Conservation (phyloP, 139 green algal species). For the Chlorella sp. region DNA sequence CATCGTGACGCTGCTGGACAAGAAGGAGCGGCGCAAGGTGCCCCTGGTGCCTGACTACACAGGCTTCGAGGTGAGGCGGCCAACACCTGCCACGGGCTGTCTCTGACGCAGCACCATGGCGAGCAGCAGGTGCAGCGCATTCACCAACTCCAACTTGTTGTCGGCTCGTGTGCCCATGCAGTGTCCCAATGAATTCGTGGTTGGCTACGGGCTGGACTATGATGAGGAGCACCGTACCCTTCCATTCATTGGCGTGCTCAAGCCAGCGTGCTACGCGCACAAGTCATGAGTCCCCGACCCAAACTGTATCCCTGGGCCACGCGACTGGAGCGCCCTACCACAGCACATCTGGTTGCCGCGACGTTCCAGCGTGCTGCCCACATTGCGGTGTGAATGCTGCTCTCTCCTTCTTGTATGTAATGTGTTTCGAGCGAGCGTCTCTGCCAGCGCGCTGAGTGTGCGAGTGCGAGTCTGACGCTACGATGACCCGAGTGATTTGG, state of each 20-base stretch:
- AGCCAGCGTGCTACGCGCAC: constrained; percentile 7
- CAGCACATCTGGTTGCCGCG: too few species aligned
- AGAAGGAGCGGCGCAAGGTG: constrained; percentile 53
- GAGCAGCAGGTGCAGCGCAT: neutral
- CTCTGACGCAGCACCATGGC: neutral
- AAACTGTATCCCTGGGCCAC: too few species aligned
- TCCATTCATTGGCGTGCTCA: constrained; percentile 13
- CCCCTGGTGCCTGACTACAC: constrained; percentile 46
- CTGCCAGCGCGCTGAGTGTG: too few species aligned
- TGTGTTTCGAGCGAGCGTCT: too few species aligned
- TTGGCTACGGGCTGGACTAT: constrained; percentile 92
- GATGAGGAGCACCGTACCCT: constrained; percentile 35
- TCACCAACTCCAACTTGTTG: neutral
- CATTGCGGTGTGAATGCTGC: too few species aligned
- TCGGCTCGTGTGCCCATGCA: constrained; percentile 14
- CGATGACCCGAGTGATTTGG: too few species aligned
- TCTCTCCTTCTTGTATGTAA: too few species aligned
- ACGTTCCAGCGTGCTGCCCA: too few species aligned
- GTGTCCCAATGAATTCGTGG: constrained; percentile 85
- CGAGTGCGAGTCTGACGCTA: too few species aligned
- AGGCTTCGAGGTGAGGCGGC: constrained; percentile 46
- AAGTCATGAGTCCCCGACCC: too few species aligned
- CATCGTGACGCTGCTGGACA: constrained; percentile 66
- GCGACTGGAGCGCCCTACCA: too few species aligned
- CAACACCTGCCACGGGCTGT: neutral